phyloP scores from a whole-genome alignment of 2,329 filamentous ascomycete genomes.

The Aspergillus pseudoterreus region DNA sequence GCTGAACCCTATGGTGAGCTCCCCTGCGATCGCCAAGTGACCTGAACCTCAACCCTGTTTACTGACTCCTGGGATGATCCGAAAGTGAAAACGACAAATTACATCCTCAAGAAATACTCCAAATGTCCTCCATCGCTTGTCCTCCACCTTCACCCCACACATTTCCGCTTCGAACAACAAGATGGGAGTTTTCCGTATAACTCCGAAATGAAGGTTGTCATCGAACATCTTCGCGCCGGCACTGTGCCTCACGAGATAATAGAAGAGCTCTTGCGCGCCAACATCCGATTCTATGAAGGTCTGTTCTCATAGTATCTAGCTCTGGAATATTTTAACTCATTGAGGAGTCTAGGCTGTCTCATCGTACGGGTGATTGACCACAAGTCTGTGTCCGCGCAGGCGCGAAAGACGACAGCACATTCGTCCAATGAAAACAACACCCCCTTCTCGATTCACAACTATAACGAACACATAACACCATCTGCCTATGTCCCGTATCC shows the following conservation, averaged over 20 bases:
- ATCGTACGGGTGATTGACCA: slow-evolving; percentile 95
- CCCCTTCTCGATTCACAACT: slow-evolving; percentile 86
- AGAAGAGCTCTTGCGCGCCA: slow-evolving; percentile 66
- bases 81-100: slow-evolving; percentile 64
- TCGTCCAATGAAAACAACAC: slow-evolving; percentile 59
- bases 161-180: slow-evolving; percentile 91
- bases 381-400: slow-evolving; percentile 61
- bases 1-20: slow-evolving; percentile 46
- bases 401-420: slow-evolving; percentile 51
- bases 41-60: slow-evolving; percentile 12
- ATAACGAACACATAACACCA: slow-evolving; percentile 84
- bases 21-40: slow-evolving; percentile 5
- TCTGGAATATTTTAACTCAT: neutral
- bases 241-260: slow-evolving; percentile 89
- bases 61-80: slow-evolving; percentile 17
- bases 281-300: slow-evolving; percentile 86
- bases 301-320: slow-evolving; percentile 9
- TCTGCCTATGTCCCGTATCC: slow-evolving; percentile 80
- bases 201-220: slow-evolving; percentile 78
- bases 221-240: slow-evolving; percentile 71
- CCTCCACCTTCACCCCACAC: slow-evolving; percentile 76
- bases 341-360: slow-evolving; percentile 58
- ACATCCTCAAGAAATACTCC: slow-evolving; percentile 78
- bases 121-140: slow-evolving; percentile 75
- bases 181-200: slow-evolving; percentile 89